Evolutionary conservation across 208 protist genomes (phyloP), one percentile per base, ranked within the genome.

Genomic region (Angomonas desouzai): DNA sequence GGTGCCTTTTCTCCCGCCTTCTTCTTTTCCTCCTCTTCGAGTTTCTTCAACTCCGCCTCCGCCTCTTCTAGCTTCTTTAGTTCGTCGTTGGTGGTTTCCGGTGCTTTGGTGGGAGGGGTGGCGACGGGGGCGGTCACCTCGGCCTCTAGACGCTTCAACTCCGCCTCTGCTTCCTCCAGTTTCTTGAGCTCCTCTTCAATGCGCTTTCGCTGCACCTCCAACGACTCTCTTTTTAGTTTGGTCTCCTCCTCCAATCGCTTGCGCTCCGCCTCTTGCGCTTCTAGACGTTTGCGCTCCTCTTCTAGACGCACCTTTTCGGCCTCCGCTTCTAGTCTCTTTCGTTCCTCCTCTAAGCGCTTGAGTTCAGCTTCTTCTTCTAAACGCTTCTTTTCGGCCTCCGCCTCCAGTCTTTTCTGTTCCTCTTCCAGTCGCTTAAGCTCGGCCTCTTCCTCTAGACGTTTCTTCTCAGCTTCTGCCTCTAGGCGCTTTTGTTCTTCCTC

Each of bases 161-260:
- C 71, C 30, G 32, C 71, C 45, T 76, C 64, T 18, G 56, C 53
- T 4, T 27, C 29, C 11, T 6, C 49, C 18, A 38, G 40, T 48
- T 56, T 66, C 27, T 43, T 36, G 45, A 57, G 58, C 61, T 55
- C 68, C 48, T 72, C 53, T n/a, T 20, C 62, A 6, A 40, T 1
- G n/a, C 70, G 60, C 7, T 40, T 47, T 45, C 55, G 27, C 28
- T 72, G 40, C 43, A n/a, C 29, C 1, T 64, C 59, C 48, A 20
- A 10, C 34, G 23, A 20, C 53, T 62, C 65, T 20, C 67, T 59
- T 29, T 29, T 45, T 27, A 53, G 56, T 2, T 28, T 48, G 13
- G 55, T 56, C 29, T 58, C 57, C 33, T 58, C 36, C 56, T 62
- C 57, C 0, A 64, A 33, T 40, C 40, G 32, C 47, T 45, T 49